Conservation (phyloP, 2,329 filamentous ascomycete species). For the Calycina marina region DNA sequence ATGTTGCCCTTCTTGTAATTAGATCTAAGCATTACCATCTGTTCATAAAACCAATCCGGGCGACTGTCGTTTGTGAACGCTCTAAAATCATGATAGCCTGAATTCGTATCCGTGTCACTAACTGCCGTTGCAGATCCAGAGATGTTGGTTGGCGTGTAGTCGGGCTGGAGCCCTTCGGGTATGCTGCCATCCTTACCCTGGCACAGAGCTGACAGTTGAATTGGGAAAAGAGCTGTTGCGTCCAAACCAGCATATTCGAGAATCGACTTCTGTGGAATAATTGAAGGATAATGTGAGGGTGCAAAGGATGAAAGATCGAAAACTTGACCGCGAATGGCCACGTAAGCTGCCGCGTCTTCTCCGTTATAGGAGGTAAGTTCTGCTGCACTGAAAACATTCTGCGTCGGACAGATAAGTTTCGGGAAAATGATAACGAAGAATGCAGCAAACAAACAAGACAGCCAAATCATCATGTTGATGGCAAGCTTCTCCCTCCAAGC, state of each 20-base stretch:
- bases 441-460: constrained; percentile 58
- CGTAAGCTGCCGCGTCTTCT: constrained; percentile 46
- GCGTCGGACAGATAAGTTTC: constrained; percentile 73
- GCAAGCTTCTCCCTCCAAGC: constrained; percentile 97
- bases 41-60: constrained; percentile 84
- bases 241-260: constrained; percentile 77
- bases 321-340: constrained; percentile 77
- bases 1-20: constrained; percentile 78
- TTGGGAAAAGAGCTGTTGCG: constrained; percentile 76
- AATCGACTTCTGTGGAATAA: constrained; percentile 42
- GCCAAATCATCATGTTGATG: constrained; percentile 96
- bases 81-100: constrained; percentile 85
- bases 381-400: constrained; percentile 68
- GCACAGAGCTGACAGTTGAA: constrained; percentile 89
- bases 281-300: constrained; percentile 62
- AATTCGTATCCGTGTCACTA: constrained; percentile 54
- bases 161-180: constrained; percentile 63
- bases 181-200: constrained; percentile 53
- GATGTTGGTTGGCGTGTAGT: constrained; percentile 68
- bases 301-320: constrained; percentile 67
- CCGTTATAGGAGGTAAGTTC: constrained; percentile 67
- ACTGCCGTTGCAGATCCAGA: constrained; percentile 52
- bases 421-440: constrained; percentile 92
- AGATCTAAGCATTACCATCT: constrained; percentile 62
- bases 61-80: constrained; percentile 67